A percentile compares a stretch with the other conserved stretches of the same genome.
These are phyloP conservation scores for Trichoderma sp. DNA, from an alignment of 2,329 filamentous ascomycete genomes.

Conservation along the genomic window DNA sequence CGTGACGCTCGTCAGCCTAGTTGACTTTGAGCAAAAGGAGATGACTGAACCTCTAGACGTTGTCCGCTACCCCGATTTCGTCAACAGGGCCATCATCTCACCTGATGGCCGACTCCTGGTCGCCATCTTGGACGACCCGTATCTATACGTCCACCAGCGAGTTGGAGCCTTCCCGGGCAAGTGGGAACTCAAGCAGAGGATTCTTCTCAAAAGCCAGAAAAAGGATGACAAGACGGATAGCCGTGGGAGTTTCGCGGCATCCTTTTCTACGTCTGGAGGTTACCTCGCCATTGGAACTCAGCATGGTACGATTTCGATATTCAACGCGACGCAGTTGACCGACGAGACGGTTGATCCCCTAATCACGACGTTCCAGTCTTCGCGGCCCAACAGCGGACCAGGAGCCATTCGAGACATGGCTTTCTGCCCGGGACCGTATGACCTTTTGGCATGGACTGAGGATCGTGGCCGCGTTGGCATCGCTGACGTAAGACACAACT, in stretches of 20 bases:
- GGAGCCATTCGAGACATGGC: conserved; percentile 89
- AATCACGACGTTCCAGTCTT: conserved; percentile 75
- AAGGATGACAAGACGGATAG: conserved; percentile 56
- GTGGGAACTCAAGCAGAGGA: conserved; percentile 54
- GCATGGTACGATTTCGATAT: conserved; percentile 76
- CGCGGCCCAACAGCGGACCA: conserved; percentile 66
- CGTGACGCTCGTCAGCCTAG: conserved; percentile 78
- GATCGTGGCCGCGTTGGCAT: conserved; percentile 76
- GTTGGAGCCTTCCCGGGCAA: conserved; percentile 36
- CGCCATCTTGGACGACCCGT: conserved; percentile 84
- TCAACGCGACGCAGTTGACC: conserved; percentile 57
- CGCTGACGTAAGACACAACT: conserved; percentile 69
- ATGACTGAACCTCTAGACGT: conserved; percentile 63
- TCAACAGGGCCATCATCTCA: conserved; percentile 94
- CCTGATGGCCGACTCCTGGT: conserved; percentile 80
- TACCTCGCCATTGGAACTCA: conserved; percentile 78
- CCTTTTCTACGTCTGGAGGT: conserved; percentile 71
- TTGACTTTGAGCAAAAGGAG: conserved; percentile 52
- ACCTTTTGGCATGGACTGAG: conserved; percentile 92
- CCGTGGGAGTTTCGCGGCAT: conserved; percentile 74
- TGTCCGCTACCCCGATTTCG: conserved; percentile 75
- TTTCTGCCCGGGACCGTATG: conserved; percentile 87
- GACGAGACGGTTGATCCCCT: conserved; percentile 58
- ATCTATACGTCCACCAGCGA: conserved; percentile 78
- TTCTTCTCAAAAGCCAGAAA: conserved; percentile 60